Evolutionary conservation across 768 basidiomycete genomes (phyloP), one percentile per base, ranked within the genome.

Genomic region (Scleroderma citrinum): DNA sequence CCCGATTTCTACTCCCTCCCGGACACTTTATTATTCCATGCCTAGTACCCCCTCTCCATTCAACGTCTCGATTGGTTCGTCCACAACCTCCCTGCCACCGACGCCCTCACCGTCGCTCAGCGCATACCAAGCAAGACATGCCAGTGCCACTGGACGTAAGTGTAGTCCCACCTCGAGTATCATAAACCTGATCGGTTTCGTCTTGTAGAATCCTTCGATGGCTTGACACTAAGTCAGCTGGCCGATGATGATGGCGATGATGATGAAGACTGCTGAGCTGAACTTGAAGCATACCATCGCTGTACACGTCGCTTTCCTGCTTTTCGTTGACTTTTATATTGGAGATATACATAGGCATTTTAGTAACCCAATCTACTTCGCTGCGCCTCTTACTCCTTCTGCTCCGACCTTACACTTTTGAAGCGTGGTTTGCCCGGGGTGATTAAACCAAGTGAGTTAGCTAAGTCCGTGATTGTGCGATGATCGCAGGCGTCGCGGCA

Each of bases 41-140:
- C 66, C 66, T 14, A 71, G 69, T 20, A 69, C 71, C 2, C 63
- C 71, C 0, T 69, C 73, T n/a, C 67, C 72, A 0, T 56, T 71
- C 51, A 51, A 69, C 46, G 44, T 44, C 52, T 74, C 70, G 41
- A 59, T 67, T 5, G 66, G 59, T 4, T 62, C 63, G 2, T 62
- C 64, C 1, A 53, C 66, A 4, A 34, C 49, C 54, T 51, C 68
- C 44, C 50, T 57, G 34, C 57, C 70, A 42, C 59, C 64, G 26
- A 70, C 71, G 2, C 66, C 71, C 6, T 62, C 67, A 0, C 69
- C 71, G 4, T 69, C 70, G n/a, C 61, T 71, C 11, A 66, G 69
- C 7, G 67, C 71, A 4, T 72, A 71, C 44, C 57, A 69, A 13
- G 72, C 72, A 24, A 66, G 59, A 46, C 72, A 73, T 47, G 58